Percentiles rank a stretch among this genome's conserved stretches.
These are phyloP conservation scores for Termitomyces sp. DNA, from an alignment of 768 basidiomycete genomes.

Conservation along the genomic window DNA sequence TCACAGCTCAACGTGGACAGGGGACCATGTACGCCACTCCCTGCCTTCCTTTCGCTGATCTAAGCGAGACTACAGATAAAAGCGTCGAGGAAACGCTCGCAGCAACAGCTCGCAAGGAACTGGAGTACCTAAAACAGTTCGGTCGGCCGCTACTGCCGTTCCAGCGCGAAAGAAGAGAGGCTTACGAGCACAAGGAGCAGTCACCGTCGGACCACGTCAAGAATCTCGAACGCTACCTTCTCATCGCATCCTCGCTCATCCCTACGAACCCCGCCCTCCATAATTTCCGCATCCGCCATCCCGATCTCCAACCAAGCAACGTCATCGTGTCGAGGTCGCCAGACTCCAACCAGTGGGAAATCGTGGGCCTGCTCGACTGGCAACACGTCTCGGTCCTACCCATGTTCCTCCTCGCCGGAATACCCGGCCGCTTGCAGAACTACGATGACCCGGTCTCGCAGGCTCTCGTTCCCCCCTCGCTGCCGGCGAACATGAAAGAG, in stretches of 20 bases:
- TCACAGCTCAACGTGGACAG: not conserved
- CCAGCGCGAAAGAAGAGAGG: not conserved
- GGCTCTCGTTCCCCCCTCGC: not conserved
- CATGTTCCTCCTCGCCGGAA: no score
- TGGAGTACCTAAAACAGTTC: not conserved
- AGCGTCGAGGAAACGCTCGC: not conserved
- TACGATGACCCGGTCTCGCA: not conserved
- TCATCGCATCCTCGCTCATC: not conserved
- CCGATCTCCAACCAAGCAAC: not conserved
- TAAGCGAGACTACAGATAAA: not conserved
- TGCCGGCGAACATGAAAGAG: not conserved
- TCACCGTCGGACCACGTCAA: not conserved
- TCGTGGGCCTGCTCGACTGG: not conserved
- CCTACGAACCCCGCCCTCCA: not conserved
- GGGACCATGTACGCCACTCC: not conserved
- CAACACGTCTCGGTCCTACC: not conserved
- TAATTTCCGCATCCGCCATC: not conserved
- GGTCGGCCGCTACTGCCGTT: not conserved
- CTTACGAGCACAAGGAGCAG: not conserved
- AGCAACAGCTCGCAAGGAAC: not conserved
- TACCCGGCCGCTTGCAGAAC: not conserved
- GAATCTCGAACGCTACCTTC: not conserved
- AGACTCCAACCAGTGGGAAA: not conserved
- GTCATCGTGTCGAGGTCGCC: not conserved
- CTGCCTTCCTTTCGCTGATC: not conserved